Percentiles rank a stretch among this genome's conserved stretches.
These are phyloP conservation scores for Schwanniomyces pseudopolymorphus DNA, from an alignment of 805 yeast species.

Conservation along the genomic window DNA sequence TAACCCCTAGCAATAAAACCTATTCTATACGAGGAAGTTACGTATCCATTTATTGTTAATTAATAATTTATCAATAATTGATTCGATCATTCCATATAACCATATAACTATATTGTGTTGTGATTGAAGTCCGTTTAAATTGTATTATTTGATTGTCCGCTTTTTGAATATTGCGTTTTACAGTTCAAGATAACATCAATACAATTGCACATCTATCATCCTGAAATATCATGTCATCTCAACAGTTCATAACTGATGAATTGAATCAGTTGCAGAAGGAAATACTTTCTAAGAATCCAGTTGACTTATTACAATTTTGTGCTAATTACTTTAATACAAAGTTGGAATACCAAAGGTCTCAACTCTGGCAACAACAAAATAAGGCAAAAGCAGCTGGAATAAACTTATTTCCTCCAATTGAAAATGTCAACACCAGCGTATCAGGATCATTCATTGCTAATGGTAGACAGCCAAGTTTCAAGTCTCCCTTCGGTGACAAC, in stretches of 20 bases:
- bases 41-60: background rate
- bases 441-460: constrained; percentile 24
- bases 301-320: constrained; percentile 72
- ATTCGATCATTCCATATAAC: too few species aligned
- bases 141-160: background rate
- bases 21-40: background rate
- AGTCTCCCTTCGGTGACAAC: constrained; percentile 61
- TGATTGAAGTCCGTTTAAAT: background rate
- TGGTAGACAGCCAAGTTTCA: constrained; percentile 48
- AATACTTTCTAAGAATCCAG: constrained; percentile 51
- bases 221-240: background rate
- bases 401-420: constrained; percentile 42
- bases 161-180: background rate
- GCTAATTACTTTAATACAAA: constrained; percentile 67
- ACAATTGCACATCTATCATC: background rate
- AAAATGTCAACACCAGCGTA: constrained; percentile 28
- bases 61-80: background rate
- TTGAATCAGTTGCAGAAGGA: constrained; percentile 64
- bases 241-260: constrained; percentile 39
- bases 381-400: constrained; percentile 53
- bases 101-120: background rate
- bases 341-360: constrained; percentile 57
- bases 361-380: constrained; percentile 49
- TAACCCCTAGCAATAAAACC: background rate
- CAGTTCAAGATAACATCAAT: background rate